Percentiles rank a stretch among this genome's conserved stretches.
These are phyloP conservation scores for Mycena epipterygia DNA, from an alignment of 768 basidiomycete species.

Conservation along the genomic window DNA sequence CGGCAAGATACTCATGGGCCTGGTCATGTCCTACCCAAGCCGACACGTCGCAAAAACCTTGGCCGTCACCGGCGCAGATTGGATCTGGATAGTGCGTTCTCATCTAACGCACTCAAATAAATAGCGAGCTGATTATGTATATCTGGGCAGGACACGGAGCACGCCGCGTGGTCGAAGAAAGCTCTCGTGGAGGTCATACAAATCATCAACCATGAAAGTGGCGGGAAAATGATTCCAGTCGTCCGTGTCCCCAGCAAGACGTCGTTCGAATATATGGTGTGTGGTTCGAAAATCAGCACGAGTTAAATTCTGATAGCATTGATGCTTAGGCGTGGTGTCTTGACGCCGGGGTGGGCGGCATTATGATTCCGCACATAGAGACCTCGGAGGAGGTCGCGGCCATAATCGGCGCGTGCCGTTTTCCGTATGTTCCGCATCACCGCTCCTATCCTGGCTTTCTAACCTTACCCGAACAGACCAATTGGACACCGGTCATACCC, in stretches of 20 bases:
- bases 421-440: slow-evolving; percentile 18
- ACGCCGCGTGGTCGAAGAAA: slow-evolving; percentile 30
- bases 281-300: neutral
- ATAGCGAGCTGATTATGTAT: neutral
- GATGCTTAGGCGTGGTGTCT: slow-evolving; percentile 5
- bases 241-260: slow-evolving; percentile 35
- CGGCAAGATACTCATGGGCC: slow-evolving; percentile 29
- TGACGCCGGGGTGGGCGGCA: slow-evolving; percentile 30
- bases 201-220: slow-evolving; percentile 33
- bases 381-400: slow-evolving; percentile 27
- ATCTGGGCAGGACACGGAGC: slow-evolving; percentile 24
- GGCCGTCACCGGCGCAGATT: slow-evolving; percentile 34
- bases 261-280: slow-evolving; percentile 29
- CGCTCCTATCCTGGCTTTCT: too few species aligned
- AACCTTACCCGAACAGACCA: slow-evolving; percentile 29
- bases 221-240: slow-evolving; percentile 27
- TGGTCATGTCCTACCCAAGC: slow-evolving; percentile 31
- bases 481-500: slow-evolving; percentile 34
- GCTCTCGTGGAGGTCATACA: slow-evolving; percentile 30
- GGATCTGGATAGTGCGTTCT: slow-evolving; percentile 34
- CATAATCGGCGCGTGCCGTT: slow-evolving; percentile 9
- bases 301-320: neutral
- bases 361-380: slow-evolving; percentile 34
- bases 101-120: neutral
- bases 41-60: slow-evolving; percentile 33